Base-by-base conservation (phyloP, 2,329 filamentous ascomycete genomes). In the Shiraia sp. region DNA sequence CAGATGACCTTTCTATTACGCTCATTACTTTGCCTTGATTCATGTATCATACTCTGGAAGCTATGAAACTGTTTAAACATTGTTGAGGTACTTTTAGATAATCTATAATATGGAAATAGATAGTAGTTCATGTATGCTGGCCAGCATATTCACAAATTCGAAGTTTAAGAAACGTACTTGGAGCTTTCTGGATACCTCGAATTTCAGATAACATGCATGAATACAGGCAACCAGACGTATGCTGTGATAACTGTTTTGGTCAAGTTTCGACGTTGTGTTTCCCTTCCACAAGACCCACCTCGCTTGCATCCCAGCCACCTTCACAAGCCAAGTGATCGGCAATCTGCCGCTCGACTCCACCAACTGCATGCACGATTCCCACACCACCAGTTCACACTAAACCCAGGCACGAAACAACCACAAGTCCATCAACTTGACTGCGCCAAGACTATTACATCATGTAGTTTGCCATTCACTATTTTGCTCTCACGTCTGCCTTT, bases 361-460 rank as follows among this genome's bases (percentile, higher is more conserved):
- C 49, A 55, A 53, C 51, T 36, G 30, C 42, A 42, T 32, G 15
- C 23, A 4, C 23, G 38, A 26, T 25, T 32, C 45, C 32, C 49
- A 48, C 51, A 48, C 44, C 51, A 47, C 37, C 37, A 38, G 19
- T 36, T 35, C 26, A 10, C 40, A 38, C 41, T 41, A 51, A 44
- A 39, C 37, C 23, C 42, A 51, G 47, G 50, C 29, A 49, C 48
- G 40, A 37, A 16, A 22, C 37, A 25, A 40, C 41, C n/a, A 34
- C 28, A 4, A 26, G 22, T 42, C 42, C 33, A 39, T 30, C 22
- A 19, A 36, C 32, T 37, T 33, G 17, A 40, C 13, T 35, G 28
- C 32, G 49, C 46, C 39, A 48, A 49, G 39, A 38, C 26, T 3
- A 12, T 45, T 51, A 55, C 44, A 50, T 55, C 51, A 55, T 50